A percentile compares a stretch with the other conserved stretches of the same genome.
Evolutionary conservation across 2,329 filamentous ascomycete genomes (phyloP).

Genomic region (Truncatella angustata): DNA sequence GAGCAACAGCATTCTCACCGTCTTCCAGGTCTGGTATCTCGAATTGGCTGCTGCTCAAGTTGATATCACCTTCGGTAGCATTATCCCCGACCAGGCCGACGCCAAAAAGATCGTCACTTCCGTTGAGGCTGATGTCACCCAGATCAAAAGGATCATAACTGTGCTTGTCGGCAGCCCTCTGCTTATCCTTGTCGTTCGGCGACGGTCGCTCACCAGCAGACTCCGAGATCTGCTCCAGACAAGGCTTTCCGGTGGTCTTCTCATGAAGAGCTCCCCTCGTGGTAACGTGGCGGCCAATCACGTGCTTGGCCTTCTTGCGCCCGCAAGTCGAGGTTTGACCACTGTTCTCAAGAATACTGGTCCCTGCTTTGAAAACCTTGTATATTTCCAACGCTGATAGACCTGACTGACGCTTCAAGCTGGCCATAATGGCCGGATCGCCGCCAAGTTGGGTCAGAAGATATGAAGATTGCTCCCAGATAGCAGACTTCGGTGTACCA

Average conservation of each 20-base stretch:
- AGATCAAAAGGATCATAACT: too few species aligned
- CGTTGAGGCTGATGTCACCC: too few species aligned
- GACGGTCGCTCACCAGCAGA: too few species aligned
- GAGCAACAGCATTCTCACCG: not conserved
- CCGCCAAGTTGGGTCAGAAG: not conserved
- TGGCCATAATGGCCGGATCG: not conserved
- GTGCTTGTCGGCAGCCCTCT: too few species aligned
- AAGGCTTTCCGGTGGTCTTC: too few species aligned
- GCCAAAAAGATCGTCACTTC: too few species aligned
- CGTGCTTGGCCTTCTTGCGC: too few species aligned
- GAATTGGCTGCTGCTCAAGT: not conserved
- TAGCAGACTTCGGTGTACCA: not conserved
- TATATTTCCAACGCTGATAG: not conserved
- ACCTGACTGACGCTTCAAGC: not conserved
- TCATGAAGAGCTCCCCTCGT: too few species aligned
- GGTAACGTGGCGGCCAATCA: too few species aligned
- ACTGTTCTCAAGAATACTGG: not conserved
- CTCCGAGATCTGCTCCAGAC: too few species aligned
- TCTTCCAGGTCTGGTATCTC: conserved; percentile 2
- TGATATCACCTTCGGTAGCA: not conserved
- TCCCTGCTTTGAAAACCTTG: not conserved
- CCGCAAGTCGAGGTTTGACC: not conserved
- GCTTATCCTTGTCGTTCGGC: too few species aligned
- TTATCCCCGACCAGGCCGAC: too few species aligned
- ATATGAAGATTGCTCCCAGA: not conserved